Conservation (phyloP, 805 yeast genomes). For the Kregervanrija fluxuum region DNA sequence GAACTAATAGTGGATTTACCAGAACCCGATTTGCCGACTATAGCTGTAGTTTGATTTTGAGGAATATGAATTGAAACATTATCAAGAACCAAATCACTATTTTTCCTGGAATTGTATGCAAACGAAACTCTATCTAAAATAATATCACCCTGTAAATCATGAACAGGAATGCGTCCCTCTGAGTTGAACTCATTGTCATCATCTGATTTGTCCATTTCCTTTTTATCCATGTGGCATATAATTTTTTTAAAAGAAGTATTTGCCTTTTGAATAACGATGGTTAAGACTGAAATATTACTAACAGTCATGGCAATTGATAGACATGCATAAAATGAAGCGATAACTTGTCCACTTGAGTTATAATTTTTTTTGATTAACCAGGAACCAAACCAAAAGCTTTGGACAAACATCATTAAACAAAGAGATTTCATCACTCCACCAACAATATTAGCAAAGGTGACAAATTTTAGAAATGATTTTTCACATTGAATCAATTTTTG, state of each 20-base stretch:
- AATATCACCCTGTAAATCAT: constrained; percentile 38
- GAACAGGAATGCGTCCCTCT: constrained; percentile 17
- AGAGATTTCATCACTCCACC: constrained; percentile 49
- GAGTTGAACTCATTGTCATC: background rate
- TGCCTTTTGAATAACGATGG: constrained; percentile 64
- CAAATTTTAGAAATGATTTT: constrained; percentile 33
- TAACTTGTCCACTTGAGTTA: constrained; percentile 52
- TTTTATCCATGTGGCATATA: constrained; percentile 28
- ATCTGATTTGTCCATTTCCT: constrained; percentile 3
- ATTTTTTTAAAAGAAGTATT: constrained; percentile 56
- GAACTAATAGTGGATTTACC: constrained; percentile 83
- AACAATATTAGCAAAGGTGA: constrained; percentile 48
- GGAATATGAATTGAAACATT: constrained; percentile 40
- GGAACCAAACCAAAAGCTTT: constrained; percentile 89
- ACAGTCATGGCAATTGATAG: constrained; percentile 60
- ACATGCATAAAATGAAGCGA: constrained; percentile 82
- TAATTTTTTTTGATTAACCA: constrained; percentile 48
- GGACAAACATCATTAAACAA: constrained; percentile 72
- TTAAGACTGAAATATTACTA: constrained; percentile 45
- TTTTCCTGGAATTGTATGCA: constrained; percentile 51
- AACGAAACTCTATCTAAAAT: constrained; percentile 52
- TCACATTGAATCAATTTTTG: constrained; percentile 26
- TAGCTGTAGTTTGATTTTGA: constrained; percentile 43
- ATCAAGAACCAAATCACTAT: constrained; percentile 37
- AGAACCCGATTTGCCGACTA: constrained; percentile 86